A percentile compares a stretch with the other conserved stretches of the same genome.
phyloP scores from a whole-genome alignment of 176 grass and related monocot species.

The Microstegium vimineum region DNA sequence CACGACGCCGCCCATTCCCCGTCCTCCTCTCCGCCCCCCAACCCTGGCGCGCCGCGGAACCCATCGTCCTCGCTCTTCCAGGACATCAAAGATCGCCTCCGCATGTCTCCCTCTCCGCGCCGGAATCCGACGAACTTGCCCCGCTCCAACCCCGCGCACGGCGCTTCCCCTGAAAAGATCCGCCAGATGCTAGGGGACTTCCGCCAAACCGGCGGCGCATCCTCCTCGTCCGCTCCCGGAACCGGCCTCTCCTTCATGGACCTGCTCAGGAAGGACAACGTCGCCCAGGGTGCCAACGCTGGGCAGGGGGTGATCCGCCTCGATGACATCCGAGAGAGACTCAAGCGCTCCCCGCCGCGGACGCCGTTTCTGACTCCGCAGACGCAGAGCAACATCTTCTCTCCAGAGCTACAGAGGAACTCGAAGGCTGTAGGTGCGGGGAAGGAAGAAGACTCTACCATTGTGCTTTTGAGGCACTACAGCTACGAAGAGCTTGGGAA shows the following conservation, averaged over 20 bases:
- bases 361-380: neutral
- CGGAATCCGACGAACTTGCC: slow-evolving; percentile 29
- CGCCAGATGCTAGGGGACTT: slow-evolving; percentile 33
- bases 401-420: slow-evolving; percentile 11
- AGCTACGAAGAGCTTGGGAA: slow-evolving; percentile 57
- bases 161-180: slow-evolving; percentile 18
- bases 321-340: neutral
- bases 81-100: slow-evolving; percentile 46
- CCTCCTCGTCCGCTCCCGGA: neutral
- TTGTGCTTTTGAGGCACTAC: slow-evolving; percentile 42
- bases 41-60: neutral
- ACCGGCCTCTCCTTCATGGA: slow-evolving; percentile 34
- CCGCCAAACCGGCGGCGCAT: neutral
- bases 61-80: slow-evolving; percentile 22
- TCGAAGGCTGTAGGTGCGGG: neutral
- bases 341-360: neutral
- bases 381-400: neutral
- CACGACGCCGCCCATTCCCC: slow-evolving; percentile 4
- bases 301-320: neutral
- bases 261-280: slow-evolving; percentile 26
- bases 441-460: neutral
- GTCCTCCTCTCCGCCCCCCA: neutral
- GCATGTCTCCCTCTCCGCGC: neutral
- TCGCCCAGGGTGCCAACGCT: neutral
- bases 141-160: slow-evolving; percentile 9